Evolutionary conservation across 2,329 filamentous ascomycete species (phyloP).

Genomic region (Fusarium globosum): DNA sequence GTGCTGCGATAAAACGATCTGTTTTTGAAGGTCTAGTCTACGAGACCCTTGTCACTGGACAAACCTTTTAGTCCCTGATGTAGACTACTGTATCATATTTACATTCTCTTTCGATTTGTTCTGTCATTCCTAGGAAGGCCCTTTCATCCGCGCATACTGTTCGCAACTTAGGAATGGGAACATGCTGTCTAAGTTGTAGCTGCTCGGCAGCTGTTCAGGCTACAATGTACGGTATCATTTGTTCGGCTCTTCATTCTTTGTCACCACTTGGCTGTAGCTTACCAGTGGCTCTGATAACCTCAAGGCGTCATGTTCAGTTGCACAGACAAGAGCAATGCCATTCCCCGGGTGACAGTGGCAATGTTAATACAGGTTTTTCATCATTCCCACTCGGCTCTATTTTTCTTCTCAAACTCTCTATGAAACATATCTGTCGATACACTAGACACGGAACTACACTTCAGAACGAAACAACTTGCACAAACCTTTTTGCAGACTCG

Average conservation of each 20-base stretch:
- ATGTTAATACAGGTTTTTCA: neutral
- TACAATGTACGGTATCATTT: no score
- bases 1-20: slow-evolving; percentile 20
- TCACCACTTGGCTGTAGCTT: neutral
- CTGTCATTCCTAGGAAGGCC: accelerated
- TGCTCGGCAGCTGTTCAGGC: neutral
- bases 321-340: neutral
- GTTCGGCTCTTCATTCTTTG: neutral
- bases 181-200: neutral
- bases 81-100: neutral
- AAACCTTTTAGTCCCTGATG: neutral
- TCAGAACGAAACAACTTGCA: neutral
- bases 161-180: neutral
- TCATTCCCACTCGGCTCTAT: neutral
- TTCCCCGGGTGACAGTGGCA: neutral
- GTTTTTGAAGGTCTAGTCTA: slow-evolving; percentile 21
- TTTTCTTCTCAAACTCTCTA: neutral
- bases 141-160: neutral
- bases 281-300: neutral
- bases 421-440: neutral
- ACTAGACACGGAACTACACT: neutral
- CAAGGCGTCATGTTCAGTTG: neutral
- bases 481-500: neutral
- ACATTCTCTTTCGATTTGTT: neutral
- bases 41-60: neutral